Conservation (phyloP, 2,329 filamentous ascomycete species). For the Calonectria honghensis region DNA sequence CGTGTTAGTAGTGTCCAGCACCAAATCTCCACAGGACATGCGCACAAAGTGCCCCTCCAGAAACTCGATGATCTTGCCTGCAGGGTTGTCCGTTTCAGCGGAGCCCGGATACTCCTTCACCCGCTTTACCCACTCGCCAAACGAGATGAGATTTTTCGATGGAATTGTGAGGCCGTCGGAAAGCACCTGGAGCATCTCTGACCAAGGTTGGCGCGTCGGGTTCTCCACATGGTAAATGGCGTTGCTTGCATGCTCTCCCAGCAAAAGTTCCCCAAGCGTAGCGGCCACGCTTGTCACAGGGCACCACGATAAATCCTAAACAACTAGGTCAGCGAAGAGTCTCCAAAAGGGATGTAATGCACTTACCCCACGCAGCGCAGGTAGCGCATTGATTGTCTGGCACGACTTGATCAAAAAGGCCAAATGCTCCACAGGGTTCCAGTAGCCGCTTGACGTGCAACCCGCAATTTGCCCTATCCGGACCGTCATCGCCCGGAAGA, state of each 20-base stretch:
- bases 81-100: not conserved
- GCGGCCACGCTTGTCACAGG: no score
- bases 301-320: no score
- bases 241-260: no score
- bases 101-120: not conserved
- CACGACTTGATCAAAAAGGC: constrained; percentile 26
- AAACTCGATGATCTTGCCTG: not conserved
- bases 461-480: constrained; percentile 73
- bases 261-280: no score
- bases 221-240: no score
- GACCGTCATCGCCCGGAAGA: constrained; percentile 66
- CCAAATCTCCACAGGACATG: not conserved
- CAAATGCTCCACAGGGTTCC: not conserved
- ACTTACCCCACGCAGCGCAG: no score
- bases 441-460: not conserved
- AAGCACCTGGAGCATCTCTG: not conserved
- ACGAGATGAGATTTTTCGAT: not conserved
- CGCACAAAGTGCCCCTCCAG: not conserved
- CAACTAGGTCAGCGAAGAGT: no score
- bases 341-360: no score
- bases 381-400: not conserved
- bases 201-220: no score
- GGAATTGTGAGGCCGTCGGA: not conserved
- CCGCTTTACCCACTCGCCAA: not conserved
- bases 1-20: not conserved